Evolutionary conservation across 768 basidiomycete genomes (phyloP).

Genomic region (Exsudoporus frostii): DNA sequence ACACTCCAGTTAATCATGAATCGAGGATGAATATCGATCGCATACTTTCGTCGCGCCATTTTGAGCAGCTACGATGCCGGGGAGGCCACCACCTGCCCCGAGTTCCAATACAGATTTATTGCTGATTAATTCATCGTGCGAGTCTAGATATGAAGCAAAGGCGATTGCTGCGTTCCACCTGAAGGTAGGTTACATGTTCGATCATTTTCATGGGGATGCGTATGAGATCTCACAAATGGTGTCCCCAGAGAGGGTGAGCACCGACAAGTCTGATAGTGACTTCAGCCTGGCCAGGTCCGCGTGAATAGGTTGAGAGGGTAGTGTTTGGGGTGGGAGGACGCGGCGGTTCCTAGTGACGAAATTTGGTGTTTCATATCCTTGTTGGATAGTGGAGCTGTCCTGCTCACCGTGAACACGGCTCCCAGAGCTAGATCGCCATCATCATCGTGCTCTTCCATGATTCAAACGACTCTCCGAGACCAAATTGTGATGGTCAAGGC

Average conservation of each 20-base stretch:
- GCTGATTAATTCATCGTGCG: constrained; percentile 43
- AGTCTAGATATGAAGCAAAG: constrained; percentile 68
- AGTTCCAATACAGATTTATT: constrained; percentile 71
- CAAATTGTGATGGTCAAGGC: neutral
- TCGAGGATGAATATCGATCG: neutral
- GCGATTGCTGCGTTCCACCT: constrained; percentile 83
- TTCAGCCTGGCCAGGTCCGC: constrained; percentile 26
- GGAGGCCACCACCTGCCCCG: constrained; percentile 91
- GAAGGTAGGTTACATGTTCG: neutral
- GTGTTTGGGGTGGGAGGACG: constrained; percentile 68
- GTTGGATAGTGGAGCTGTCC: neutral
- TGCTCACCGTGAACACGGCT: constrained; percentile 50
- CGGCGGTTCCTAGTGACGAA: constrained; percentile 47
- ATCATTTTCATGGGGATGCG: neutral
- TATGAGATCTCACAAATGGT: constrained; percentile 54
- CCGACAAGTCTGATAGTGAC: constrained; percentile 72
- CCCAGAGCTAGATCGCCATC: constrained; percentile 39
- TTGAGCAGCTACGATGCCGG: constrained; percentile 70
- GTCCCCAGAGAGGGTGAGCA: constrained; percentile 78
- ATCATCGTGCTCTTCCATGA: constrained; percentile 17
- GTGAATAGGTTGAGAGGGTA: constrained; percentile 48
- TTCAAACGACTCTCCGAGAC: neutral
- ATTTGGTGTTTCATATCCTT: neutral
- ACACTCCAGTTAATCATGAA: neutral
- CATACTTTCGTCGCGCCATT: constrained; percentile 66